These are phyloP conservation scores for Neoarthrinium moseri DNA, from an alignment of 2,329 filamentous ascomycete species.

Conservation along the genomic window DNA sequence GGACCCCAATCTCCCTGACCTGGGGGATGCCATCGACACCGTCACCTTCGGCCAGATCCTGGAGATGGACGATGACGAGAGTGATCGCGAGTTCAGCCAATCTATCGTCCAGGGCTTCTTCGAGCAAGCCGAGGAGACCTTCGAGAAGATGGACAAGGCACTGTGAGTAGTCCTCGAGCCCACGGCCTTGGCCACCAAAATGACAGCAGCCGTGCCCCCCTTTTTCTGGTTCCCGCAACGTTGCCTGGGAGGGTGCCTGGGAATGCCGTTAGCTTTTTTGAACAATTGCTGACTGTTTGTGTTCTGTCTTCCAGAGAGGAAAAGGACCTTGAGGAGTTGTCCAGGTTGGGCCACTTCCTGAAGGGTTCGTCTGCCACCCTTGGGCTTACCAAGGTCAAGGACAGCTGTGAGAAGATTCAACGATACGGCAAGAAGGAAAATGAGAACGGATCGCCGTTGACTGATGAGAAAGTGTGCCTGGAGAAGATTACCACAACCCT, in stretches of 20 bases:
- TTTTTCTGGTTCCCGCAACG: too few relatives aligned
- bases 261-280: too few relatives aligned
- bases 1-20: conserved; percentile 55
- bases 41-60: conserved; percentile 90
- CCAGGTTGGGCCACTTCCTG: conserved; percentile 87
- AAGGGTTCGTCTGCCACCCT: conserved; percentile 96
- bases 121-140: conserved; percentile 84
- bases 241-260: too few relatives aligned
- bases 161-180: conserved; percentile 72
- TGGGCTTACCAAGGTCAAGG: conserved; percentile 85
- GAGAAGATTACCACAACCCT: conserved; percentile 70
- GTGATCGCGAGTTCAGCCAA: conserved; percentile 81
- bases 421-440: conserved; percentile 84
- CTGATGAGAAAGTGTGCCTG: conserved; percentile 67
- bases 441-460: conserved; percentile 67
- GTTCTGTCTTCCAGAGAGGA: conserved; percentile 50
- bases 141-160: conserved; percentile 76
- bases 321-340: conserved; percentile 72
- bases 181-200: too few relatives aligned
- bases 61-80: conserved; percentile 94
- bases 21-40: conserved; percentile 75
- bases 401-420: conserved; percentile 95
- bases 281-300: conserved; percentile 10
- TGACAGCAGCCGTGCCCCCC: too few relatives aligned
- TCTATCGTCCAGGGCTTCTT: conserved; percentile 93